phyloP scores from a whole-genome alignment of 106 monocot species.

The Dioscorea alata region DNA sequence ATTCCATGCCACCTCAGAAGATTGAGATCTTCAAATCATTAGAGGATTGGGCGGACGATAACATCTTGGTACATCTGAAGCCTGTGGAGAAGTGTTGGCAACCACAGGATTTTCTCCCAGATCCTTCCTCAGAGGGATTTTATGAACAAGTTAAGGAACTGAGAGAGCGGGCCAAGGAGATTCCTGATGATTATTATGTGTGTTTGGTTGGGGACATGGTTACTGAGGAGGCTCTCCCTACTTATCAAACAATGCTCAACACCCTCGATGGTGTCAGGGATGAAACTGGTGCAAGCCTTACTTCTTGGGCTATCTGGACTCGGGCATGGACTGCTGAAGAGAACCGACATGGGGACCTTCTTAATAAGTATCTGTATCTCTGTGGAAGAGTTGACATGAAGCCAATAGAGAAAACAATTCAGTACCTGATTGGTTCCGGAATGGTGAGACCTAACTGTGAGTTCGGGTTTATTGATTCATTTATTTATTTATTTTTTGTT shows the following conservation, averaged over 20 bases:
- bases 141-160: constrained; percentile 13
- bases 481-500: too few species aligned
- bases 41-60: constrained; percentile 13
- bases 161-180: constrained; percentile 10
- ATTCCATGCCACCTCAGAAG: constrained; percentile 17
- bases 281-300: constrained; percentile 13
- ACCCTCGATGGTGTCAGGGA: constrained; percentile 12
- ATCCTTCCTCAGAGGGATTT: constrained; percentile 14
- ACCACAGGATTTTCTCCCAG: constrained; percentile 17
- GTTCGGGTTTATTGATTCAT: too few species aligned
- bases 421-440: constrained; percentile 11
- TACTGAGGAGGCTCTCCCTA: constrained; percentile 12
- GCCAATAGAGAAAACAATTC: constrained; percentile 12
- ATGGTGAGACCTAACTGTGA: constrained; percentile 1
- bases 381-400: constrained; percentile 16
- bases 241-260: constrained; percentile 14
- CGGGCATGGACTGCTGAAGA: constrained; percentile 18
- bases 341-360: constrained; percentile 12
- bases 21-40: constrained; percentile 16
- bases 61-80: constrained; percentile 11
- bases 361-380: constrained; percentile 11
- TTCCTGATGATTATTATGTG: constrained; percentile 17
- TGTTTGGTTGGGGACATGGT: constrained; percentile 13
- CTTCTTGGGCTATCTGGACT: constrained; percentile 16
- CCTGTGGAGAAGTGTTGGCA: constrained; percentile 13